Base-by-base conservation (phyloP, 139 green algal genomes). In the Limnomonas spitsbergensis region DNA sequence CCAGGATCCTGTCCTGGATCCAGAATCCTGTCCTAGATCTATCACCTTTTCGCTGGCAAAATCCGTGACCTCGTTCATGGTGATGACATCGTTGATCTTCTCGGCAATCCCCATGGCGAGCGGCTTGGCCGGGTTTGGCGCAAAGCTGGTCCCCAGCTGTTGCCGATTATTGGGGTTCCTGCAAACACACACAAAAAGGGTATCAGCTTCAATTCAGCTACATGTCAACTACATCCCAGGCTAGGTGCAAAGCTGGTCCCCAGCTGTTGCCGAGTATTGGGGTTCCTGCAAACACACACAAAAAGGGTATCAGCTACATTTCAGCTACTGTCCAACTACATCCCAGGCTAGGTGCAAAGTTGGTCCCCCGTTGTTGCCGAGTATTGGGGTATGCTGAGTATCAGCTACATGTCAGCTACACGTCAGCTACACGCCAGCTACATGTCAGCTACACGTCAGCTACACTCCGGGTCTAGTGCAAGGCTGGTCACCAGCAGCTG, bases 41-140 rank as follows among this genome's bases (percentile, higher is more conserved):
- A n/a, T 67, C 35, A 84, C 68, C 36, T 82, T 82, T 47, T 77
- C 70, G 9, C 75, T 34, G 14, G 78, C 79, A 47, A 86, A 53
- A 27, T 90, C 84, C 37, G 85, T 85, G 34, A 91, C 80, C 27
- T 90, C 84, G 53, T 90, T 83, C 71, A 94, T 80, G 32, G 83
- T 86, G 54, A 93, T 92, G 9, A 86, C 88, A 38, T 91, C 90
- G 75, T 92, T 84, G 53, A 93, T 80, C 79, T 89, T 91, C 47
- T 79, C 56, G 68, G 85, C 83, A 78, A 92, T 92, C 53, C 6
- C 81, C 76, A 20, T 83, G 69, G 3, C 66, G 42, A 32, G 29
- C 36, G 76, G 53, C 53, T 52, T 75, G 2, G 76, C 79, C 1
- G 79, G 75, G 40, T 78, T 83, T 29, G 73, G 73, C 66, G 61